These are phyloP conservation scores for Alternaria viburni DNA, from an alignment of 2,329 filamentous ascomycete genomes.

Conservation along the genomic window DNA sequence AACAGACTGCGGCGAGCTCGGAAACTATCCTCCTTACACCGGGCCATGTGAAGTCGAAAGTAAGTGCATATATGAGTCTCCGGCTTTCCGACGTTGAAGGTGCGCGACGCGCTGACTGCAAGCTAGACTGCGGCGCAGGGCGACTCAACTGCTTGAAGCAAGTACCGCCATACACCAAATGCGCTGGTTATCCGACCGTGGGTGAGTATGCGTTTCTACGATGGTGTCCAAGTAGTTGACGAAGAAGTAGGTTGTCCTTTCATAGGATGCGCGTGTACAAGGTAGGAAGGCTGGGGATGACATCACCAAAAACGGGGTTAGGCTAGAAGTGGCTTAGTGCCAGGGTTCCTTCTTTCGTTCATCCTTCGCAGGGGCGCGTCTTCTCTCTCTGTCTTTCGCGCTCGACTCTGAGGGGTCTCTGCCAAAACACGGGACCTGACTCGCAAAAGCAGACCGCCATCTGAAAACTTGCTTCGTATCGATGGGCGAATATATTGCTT, in stretches of 20 bases:
- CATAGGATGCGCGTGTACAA: background rate
- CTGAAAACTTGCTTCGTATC: background rate
- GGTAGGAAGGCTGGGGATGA: background rate
- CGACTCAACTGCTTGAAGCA: constrained; percentile 10
- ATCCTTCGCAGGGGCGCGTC: background rate
- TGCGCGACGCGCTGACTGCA: background rate
- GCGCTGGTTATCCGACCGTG: constrained; percentile 6
- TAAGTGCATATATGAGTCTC: background rate
- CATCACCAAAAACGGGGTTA: background rate
- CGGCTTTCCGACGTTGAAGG: background rate
- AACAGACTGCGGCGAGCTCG: background rate
- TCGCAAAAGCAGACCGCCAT: background rate
- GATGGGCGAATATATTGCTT: background rate
- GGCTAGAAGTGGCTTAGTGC: background rate
- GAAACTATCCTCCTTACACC: background rate
- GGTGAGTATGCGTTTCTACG: background rate
- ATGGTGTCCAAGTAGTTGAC: background rate
- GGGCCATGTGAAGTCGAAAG: background rate
- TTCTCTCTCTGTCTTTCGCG: background rate
- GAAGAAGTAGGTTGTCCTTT: background rate
- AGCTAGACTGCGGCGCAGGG: constrained; percentile 8
- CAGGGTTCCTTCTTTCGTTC: background rate
- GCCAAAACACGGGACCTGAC: background rate
- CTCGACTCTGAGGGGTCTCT: no score
- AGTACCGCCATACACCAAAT: background rate